phyloP scores from a whole-genome alignment of 164 flowering plant species.

The Magnolia officinalis region DNA sequence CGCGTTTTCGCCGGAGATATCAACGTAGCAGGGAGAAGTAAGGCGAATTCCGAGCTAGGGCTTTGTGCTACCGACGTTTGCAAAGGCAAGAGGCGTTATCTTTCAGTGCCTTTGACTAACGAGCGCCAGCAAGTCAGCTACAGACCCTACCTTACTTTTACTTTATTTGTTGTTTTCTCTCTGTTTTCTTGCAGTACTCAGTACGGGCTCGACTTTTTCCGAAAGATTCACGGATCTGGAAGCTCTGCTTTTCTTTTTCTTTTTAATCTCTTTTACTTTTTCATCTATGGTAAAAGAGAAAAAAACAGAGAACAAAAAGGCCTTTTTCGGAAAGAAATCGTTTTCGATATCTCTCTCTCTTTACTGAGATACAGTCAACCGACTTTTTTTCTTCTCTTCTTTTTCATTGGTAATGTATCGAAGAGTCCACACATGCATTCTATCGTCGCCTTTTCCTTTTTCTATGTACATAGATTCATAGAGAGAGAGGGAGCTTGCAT shows the following conservation, averaged over 20 bases:
- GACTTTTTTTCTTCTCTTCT: conserved; percentile 26
- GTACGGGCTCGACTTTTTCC: no score
- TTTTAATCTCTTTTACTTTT: neutral
- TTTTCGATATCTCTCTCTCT: neutral
- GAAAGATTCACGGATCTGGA: neutral
- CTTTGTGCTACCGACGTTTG: neutral
- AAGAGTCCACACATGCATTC: conserved; percentile 57
- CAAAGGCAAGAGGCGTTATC: neutral
- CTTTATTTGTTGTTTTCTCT: no score
- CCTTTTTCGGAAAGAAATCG: neutral
- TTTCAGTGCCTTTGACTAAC: neutral
- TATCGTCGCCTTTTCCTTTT: conserved; percentile 33
- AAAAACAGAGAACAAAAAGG: neutral
- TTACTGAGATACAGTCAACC: conserved; percentile 52
- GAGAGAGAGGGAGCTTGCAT: neutral
- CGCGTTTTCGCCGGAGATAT: no score
- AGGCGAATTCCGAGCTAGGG: no score
- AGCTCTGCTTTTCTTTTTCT: neutral
- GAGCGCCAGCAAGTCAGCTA: neutral
- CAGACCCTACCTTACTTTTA: neutral
- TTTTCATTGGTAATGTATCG: conserved; percentile 67
- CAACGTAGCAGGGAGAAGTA: no score
- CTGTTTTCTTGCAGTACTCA: no score
- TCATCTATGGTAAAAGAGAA: neutral
- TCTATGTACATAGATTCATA: neutral